These are phyloP conservation scores for Phytophthora pistaciae DNA, from an alignment of 352 stramenopile genomes.

Conservation along the genomic window DNA sequence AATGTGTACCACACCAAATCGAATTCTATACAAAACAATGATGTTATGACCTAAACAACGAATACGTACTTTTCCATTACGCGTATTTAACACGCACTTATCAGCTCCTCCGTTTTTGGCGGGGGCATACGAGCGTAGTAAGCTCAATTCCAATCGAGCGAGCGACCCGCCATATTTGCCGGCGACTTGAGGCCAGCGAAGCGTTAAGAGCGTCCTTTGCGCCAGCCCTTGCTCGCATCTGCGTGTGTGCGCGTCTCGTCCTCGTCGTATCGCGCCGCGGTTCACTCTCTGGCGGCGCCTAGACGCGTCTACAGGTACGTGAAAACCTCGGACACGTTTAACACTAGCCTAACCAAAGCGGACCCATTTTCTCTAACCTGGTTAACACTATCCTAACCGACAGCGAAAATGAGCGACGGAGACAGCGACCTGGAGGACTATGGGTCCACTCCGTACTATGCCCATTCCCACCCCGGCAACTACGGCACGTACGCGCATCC, in stretches of 20 bases:
- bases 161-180: constrained; percentile 27
- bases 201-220: background rate
- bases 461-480: background rate
- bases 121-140: background rate
- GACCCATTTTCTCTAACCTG: constrained; percentile 20
- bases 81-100: constrained; percentile 12
- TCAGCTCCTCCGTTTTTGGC: constrained; percentile 28
- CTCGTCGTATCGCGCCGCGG: background rate
- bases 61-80: background rate
- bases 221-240: background rate
- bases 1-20: background rate
- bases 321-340: background rate
- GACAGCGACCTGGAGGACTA: constrained; percentile 35
- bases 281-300: constrained; percentile 1
- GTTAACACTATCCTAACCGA: background rate
- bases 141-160: constrained; percentile 39
- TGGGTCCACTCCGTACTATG: constrained; percentile 11
- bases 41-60: background rate
- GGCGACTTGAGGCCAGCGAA: constrained; percentile 5
- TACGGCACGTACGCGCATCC: constrained; percentile 7
- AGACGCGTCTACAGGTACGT: constrained; percentile 13
- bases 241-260: background rate
- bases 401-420: constrained; percentile 36
- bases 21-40: background rate
- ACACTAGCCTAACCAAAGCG: background rate